Conservation (phyloP, 108 stramenopile genomes). For the Skeletonema marinoi region DNA sequence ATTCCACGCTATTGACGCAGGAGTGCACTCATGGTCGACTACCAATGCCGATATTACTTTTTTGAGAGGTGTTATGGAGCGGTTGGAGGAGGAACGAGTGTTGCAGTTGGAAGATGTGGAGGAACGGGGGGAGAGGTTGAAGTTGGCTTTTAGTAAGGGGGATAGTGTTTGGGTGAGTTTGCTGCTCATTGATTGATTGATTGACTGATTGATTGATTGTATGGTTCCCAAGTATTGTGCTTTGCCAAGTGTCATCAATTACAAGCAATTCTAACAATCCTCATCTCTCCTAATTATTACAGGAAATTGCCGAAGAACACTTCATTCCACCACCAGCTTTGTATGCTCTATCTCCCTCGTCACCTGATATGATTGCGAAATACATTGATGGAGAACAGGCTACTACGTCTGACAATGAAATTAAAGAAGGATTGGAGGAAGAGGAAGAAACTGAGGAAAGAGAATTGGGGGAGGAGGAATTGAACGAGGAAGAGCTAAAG, state of each 20-base stretch:
- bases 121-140: constrained; percentile 14
- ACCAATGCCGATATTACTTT: background rate
- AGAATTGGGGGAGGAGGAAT: background rate
- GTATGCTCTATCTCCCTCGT: background rate
- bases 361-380: background rate
- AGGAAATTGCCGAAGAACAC: constrained; percentile 9
- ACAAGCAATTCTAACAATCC: background rate
- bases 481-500: background rate
- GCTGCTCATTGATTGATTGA: too few species aligned
- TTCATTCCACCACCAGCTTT: constrained; percentile 1
- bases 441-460: background rate
- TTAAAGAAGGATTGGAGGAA: background rate
- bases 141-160: constrained; percentile 19
- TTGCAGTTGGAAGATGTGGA: constrained; percentile 6
- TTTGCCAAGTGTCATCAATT: background rate
- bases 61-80: background rate
- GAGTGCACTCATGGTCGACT: background rate
- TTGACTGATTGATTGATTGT: background rate
- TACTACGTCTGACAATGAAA: background rate
- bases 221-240: too few species aligned
- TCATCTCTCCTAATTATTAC: background rate
- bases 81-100: constrained; percentile 15
- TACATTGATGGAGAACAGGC: background rate
- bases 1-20: background rate
- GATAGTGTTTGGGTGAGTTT: constrained; percentile 20